These are phyloP conservation scores for Gossypium raimondii DNA, from an alignment of 345 rosid genomes.

Conservation along the genomic window DNA sequence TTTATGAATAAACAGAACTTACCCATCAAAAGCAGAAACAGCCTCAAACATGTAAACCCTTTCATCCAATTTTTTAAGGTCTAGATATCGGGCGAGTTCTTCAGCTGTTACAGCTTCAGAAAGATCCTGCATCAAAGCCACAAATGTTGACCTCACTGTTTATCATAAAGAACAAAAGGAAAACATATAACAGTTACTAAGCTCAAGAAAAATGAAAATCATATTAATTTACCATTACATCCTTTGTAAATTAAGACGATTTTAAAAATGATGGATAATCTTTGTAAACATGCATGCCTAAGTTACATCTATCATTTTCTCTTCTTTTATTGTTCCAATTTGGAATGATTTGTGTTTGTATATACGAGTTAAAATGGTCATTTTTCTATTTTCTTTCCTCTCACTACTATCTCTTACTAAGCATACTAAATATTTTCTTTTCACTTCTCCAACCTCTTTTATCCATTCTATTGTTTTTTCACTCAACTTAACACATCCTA, in stretches of 20 bases:
- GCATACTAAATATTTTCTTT: not conserved
- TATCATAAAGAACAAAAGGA: not conserved
- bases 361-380: not conserved
- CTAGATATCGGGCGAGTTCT: slow-evolving; percentile 74
- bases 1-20: slow-evolving; percentile 19
- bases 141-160: not conserved
- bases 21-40: slow-evolving; percentile 92
- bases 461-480: not conserved
- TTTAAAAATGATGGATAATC: not conserved
- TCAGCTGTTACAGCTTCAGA: slow-evolving; percentile 84
- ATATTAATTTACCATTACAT: too few relatives aligned
- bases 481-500: not conserved
- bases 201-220: not conserved
- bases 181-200: not conserved
- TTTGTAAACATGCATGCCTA: not conserved
- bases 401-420: not conserved
- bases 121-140: slow-evolving; percentile 60
- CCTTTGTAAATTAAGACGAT: not conserved
- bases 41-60: slow-evolving; percentile 95
- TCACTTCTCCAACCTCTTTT: not conserved
- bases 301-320: not conserved
- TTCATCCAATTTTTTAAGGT: slow-evolving; percentile 90
- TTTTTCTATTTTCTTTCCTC: not conserved
- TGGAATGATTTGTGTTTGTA: not conserved
- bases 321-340: not conserved